Percentiles rank a stretch among this genome's conserved stretches.
Evolutionary conservation across 148 eudicot genomes (phyloP).

Genomic region (Agrostemma githago): DNA sequence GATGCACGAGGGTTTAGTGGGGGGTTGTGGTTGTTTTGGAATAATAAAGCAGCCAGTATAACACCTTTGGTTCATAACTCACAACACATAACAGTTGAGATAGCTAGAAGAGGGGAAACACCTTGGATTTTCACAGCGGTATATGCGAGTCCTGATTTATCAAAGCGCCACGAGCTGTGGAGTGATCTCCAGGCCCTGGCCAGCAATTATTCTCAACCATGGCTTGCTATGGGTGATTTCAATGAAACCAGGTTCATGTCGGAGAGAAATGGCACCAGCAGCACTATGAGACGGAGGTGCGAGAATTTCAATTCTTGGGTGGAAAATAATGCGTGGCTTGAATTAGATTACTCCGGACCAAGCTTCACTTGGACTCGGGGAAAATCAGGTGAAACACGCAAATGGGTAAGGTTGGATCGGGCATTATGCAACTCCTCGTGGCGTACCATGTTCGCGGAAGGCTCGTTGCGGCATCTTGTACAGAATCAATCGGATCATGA

Average conservation of each 20-base stretch:
- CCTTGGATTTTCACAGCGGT: not conserved
- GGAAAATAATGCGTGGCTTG: not conserved
- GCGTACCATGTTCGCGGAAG: not conserved
- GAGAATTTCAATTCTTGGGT: not conserved
- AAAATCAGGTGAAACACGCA: no score
- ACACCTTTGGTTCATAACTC: not conserved
- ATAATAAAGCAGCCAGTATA: no score
- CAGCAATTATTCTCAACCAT: not conserved
- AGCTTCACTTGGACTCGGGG: no score
- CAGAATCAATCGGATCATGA: not conserved
- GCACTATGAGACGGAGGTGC: not conserved
- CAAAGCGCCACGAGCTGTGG: not conserved
- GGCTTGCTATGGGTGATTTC: not conserved
- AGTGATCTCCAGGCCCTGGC: not conserved
- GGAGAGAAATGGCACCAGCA: not conserved
- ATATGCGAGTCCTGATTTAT: not conserved
- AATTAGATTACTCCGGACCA: no score
- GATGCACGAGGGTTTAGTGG: no score
- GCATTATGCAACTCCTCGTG: not conserved
- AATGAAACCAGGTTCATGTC: not conserved
- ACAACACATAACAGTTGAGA: not conserved
- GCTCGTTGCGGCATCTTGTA: not conserved
- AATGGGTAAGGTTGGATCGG: not conserved
- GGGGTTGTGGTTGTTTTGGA: no score
- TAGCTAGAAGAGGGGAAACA: not conserved